phyloP scores from a whole-genome alignment of 2,329 filamentous ascomycete species.

The Kalmusia sp. region DNA sequence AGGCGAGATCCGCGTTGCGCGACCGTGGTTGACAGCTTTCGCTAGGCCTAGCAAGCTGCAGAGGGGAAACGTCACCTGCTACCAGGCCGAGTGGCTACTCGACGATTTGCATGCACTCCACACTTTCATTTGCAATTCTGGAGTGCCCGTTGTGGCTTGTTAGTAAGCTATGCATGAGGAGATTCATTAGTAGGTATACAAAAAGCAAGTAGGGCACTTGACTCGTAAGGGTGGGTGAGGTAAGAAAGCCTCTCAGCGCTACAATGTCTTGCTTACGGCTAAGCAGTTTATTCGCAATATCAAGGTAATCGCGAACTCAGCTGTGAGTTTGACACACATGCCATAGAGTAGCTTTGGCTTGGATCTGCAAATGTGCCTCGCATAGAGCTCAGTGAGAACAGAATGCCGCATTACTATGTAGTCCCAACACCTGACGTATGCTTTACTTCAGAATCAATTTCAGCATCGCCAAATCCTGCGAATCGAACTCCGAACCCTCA shows the following conservation, averaged over 20 bases:
- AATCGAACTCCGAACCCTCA: no score
- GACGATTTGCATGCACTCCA: no score
- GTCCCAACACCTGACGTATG: no score
- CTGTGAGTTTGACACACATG: no score
- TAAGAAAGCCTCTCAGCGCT: conserved; percentile 3
- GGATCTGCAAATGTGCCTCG: neutral
- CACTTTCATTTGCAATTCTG: no score
- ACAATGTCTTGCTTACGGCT: neutral
- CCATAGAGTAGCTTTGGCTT: no score
- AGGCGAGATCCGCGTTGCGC: neutral
- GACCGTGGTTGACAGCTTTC: neutral
- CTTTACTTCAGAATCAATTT: no score
- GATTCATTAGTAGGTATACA: neutral
- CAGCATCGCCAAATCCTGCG: no score
- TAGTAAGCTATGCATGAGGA: no score
- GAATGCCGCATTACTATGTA: no score
- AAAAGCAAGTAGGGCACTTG: neutral
- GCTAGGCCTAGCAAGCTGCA: neutral
- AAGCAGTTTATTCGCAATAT: neutral
- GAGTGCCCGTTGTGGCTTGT: neutral
- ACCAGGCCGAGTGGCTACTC: neutral
- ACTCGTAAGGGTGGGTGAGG: conserved; percentile 3
- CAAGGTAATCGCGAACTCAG: neutral
- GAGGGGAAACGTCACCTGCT: neutral
- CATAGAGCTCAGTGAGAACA: no score